Percentiles rank a stretch among this genome's conserved stretches.
These are phyloP conservation scores for Jackrogersella multiformis DNA, from an alignment of 495 filamentous ascomycete genomes.

Conservation along the genomic window DNA sequence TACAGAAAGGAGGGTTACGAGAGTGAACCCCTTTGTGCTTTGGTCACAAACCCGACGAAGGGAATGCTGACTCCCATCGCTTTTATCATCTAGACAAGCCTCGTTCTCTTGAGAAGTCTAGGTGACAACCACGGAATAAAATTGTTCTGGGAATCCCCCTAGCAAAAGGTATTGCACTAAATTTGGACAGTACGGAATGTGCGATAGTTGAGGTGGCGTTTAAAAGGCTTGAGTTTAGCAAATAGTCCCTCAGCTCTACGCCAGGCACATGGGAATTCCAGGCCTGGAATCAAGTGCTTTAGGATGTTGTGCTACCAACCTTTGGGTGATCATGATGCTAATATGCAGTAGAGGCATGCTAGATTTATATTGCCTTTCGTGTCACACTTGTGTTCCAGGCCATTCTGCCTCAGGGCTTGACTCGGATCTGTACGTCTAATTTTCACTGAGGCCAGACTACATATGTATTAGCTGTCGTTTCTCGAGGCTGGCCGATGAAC, in stretches of 20 bases:
- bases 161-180: neutral
- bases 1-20: no score
- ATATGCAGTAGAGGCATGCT: neutral
- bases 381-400: slow-evolving; percentile 6
- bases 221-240: neutral
- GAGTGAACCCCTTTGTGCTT: no score
- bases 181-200: neutral
- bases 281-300: slow-evolving; percentile 3
- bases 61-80: neutral
- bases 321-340: slow-evolving; percentile 7
- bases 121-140: neutral
- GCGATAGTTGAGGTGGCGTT: slow-evolving; percentile 11
- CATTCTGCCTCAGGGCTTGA: neutral
- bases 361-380: slow-evolving; percentile 4
- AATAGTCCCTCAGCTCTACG: neutral
- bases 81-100: no score
- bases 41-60: no score
- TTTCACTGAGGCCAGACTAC: neutral
- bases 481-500: slow-evolving; percentile 9
- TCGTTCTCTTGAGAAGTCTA: neutral
- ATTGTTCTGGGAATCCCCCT: neutral
- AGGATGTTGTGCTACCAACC: slow-evolving; percentile 25
- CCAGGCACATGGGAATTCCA: slow-evolving; percentile 19
- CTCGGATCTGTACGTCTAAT: slow-evolving; percentile 15
- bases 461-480: neutral